These are phyloP conservation scores for Cladosporium halotolerans DNA, from an alignment of 2,329 filamentous ascomycete species.

Conservation along the genomic window DNA sequence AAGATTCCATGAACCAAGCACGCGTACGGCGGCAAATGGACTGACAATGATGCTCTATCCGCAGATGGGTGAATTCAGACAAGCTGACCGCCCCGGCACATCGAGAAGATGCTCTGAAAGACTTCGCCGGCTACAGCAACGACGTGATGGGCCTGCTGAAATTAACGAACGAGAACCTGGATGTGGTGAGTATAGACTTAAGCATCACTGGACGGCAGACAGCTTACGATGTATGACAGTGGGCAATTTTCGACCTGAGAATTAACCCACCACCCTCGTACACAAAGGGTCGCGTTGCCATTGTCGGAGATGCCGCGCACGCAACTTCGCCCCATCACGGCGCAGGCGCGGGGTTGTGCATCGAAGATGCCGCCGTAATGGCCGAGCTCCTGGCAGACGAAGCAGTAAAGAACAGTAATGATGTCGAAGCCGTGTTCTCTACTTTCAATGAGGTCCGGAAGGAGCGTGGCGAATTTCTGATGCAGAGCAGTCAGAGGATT, in stretches of 20 bases:
- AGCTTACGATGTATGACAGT: slow-evolving; percentile 3
- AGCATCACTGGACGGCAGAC: slow-evolving; percentile 13
- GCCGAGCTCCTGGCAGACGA: slow-evolving; percentile 22
- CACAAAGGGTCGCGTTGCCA: slow-evolving; percentile 31
- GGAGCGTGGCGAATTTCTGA: slow-evolving; percentile 40
- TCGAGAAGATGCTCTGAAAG: slow-evolving; percentile 36
- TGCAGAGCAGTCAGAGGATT: slow-evolving; percentile 34
- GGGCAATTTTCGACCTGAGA: slow-evolving; percentile 16
- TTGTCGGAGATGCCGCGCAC: slow-evolving; percentile 54
- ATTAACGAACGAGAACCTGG: slow-evolving; percentile 27
- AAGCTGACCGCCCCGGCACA: slow-evolving; percentile 30
- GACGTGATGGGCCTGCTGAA: slow-evolving; percentile 32
- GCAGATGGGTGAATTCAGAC: not conserved
- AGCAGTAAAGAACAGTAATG: slow-evolving; percentile 13
- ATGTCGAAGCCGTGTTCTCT: slow-evolving; percentile 32
- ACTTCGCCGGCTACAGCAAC: slow-evolving; percentile 40
- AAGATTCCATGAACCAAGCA: not conserved
- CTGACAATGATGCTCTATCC: not conserved
- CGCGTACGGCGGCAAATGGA: not conserved
- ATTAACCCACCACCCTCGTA: slow-evolving; percentile 31
- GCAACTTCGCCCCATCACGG: slow-evolving; percentile 42
- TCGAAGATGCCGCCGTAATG: slow-evolving; percentile 26
- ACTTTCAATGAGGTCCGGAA: slow-evolving; percentile 35
- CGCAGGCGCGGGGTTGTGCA: slow-evolving; percentile 26
- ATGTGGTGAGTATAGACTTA: slow-evolving; percentile 12